Conservation (phyloP, 1,139 yeast species). For the Saccharomyces uvarum region DNA sequence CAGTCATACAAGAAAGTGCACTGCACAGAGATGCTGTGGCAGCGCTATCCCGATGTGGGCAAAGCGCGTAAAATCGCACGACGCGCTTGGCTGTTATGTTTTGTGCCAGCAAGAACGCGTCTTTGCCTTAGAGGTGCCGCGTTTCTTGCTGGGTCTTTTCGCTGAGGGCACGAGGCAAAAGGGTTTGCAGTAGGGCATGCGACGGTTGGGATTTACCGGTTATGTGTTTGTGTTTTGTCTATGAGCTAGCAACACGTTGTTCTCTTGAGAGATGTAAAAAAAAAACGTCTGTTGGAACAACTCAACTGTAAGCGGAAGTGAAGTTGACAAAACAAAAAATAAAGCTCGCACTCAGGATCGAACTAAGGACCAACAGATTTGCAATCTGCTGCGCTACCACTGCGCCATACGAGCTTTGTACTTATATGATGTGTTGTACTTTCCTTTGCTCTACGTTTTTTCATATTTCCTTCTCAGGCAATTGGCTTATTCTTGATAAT, state of each 20-base stretch:
- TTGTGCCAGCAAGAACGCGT: not conserved
- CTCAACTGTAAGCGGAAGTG: too few relatives aligned
- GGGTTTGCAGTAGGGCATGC: not conserved
- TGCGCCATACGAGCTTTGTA: slow-evolving; percentile 64
- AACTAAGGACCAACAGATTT: slow-evolving; percentile 86
- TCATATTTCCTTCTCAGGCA: not conserved
- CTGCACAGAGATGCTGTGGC: not conserved
- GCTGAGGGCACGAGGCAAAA: not conserved
- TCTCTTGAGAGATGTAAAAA: too few relatives aligned
- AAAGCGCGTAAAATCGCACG: not conserved
- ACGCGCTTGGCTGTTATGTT: not conserved
- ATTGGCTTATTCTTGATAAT: not conserved
- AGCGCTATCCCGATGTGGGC: not conserved
- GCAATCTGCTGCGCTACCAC: slow-evolving; percentile 92
- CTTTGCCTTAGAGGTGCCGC: not conserved
- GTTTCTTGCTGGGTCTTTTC: not conserved
- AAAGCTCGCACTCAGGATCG: slow-evolving; percentile 75
- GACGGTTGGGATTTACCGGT: too few relatives aligned
- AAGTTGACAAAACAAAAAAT: slow-evolving; percentile 15
- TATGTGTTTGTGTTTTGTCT: too few relatives aligned
- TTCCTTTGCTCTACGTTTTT: not conserved
- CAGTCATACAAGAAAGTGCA: not conserved
- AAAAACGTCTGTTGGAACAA: too few relatives aligned
- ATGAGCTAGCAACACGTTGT: too few relatives aligned
- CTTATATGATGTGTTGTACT: not conserved